Conservation (phyloP, 1,284 basidiomycete genomes). For the Dichomitus squalens region DNA sequence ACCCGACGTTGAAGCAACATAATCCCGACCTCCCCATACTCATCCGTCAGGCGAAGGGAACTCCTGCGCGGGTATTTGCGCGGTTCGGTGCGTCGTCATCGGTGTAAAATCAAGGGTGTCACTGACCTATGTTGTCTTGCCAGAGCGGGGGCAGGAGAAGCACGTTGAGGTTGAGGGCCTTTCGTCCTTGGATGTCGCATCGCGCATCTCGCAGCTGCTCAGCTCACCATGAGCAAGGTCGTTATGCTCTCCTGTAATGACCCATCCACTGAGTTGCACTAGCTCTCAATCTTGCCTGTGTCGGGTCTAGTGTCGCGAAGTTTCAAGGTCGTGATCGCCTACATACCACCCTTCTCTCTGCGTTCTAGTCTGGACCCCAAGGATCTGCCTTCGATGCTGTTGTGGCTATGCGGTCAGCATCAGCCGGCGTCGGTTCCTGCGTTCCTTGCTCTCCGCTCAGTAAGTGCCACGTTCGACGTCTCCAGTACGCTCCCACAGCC, state of each 20-base stretch:
- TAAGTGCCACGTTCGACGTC: too few species aligned
- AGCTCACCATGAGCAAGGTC: constrained; percentile 27
- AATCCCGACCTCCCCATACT: constrained; percentile 91
- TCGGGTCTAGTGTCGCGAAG: too few species aligned
- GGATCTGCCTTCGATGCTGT: too few species aligned
- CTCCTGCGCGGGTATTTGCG: constrained; percentile 87
- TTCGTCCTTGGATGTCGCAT: constrained; percentile 67
- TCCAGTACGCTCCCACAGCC: too few species aligned
- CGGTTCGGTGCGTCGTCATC: constrained; percentile 75
- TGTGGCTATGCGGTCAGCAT: too few species aligned
- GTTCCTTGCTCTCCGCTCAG: too few species aligned
- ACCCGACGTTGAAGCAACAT: constrained; percentile 82
- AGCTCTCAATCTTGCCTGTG: too few species aligned
- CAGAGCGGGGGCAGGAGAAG: constrained; percentile 79
- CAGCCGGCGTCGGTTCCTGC: too few species aligned
- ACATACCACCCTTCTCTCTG: neutral
- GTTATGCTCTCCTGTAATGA: neutral
- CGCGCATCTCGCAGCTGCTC: constrained; percentile 67
- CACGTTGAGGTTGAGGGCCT: constrained; percentile 82
- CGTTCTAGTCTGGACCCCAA: too few species aligned
- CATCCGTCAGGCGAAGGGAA: constrained; percentile 88
- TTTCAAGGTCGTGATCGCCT: too few species aligned
- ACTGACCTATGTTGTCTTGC: constrained; percentile 7
- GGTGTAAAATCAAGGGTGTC: neutral
- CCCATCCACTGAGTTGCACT: neutral